Conservation (phyloP, 1,284 basidiomycete genomes). For the Trichosporon sp. region DNA sequence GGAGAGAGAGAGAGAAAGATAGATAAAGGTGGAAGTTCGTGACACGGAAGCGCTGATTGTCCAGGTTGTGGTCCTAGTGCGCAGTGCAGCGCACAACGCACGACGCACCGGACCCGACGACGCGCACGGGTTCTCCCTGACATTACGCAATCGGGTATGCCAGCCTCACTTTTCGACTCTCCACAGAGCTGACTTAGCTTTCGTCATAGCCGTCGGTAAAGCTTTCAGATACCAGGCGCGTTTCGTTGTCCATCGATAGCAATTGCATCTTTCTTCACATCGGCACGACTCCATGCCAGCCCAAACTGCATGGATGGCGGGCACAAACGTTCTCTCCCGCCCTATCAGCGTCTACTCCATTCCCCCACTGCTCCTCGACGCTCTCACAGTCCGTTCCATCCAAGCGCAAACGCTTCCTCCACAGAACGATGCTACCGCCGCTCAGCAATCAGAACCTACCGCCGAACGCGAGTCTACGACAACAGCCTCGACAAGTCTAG, state of each 20-base stretch:
- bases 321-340: slow-evolving; percentile 18
- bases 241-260: neutral
- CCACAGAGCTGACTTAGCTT: neutral
- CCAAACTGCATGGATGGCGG: neutral
- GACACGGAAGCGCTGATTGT: neutral
- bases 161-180: neutral
- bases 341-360: slow-evolving; percentile 56
- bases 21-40: neutral
- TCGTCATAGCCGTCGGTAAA: neutral
- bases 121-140: slow-evolving; percentile 1
- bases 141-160: neutral
- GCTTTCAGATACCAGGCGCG: neutral
- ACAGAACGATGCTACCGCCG: neutral
- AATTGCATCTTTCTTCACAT: neutral
- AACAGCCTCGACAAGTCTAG: slow-evolving; percentile 37
- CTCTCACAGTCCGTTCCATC: slow-evolving; percentile 57
- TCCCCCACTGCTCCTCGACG: slow-evolving; percentile 61
- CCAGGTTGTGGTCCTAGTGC: neutral
- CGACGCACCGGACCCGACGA: slow-evolving; percentile 1
- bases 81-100: neutral
- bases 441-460: neutral
- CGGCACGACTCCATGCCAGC: neutral
- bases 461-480: neutral
- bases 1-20: neutral
- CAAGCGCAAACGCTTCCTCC: slow-evolving; percentile 21